Conservation (phyloP, 2,329 filamentous ascomycete genomes). For the Pseudocercospora macadamiae region DNA sequence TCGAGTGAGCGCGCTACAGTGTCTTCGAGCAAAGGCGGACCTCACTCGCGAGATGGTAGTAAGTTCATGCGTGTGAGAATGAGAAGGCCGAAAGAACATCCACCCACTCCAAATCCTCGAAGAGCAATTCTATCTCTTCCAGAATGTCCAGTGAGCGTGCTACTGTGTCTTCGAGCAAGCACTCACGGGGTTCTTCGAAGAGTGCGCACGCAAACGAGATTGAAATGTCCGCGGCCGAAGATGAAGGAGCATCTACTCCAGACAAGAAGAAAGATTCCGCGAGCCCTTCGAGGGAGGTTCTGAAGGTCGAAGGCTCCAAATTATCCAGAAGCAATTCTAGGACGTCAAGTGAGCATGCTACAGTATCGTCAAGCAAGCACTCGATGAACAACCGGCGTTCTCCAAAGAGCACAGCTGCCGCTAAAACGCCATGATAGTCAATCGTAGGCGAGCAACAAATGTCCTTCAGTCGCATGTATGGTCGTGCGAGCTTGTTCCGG, state of each 20-base stretch:
- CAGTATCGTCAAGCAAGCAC: too few species aligned
- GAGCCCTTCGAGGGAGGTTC: neutral
- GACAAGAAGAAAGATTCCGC: neutral
- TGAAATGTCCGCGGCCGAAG: neutral
- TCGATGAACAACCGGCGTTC: too few species aligned
- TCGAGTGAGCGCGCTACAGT: too few species aligned
- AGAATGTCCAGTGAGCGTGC: too few species aligned
- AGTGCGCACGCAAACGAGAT: neutral
- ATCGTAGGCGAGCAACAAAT: neutral
- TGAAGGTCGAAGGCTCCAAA: neutral
- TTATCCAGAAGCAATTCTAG: neutral
- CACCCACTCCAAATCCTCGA: too few species aligned
- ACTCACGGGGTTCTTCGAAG: too few species aligned
- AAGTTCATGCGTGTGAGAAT: too few species aligned
- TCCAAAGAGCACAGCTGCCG: neutral
- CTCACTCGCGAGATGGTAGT: too few species aligned
- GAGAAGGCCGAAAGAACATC: too few species aligned
- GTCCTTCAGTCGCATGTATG: neutral
- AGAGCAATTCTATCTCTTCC: too few species aligned
- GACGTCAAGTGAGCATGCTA: neutral
- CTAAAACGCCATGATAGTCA: neutral
- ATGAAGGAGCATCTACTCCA: neutral
- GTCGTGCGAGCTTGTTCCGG: neutral
- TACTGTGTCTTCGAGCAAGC: too few species aligned
- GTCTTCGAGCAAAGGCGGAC: too few species aligned